Conservation (phyloP, 768 basidiomycete species). For the Podaxis sp. region DNA sequence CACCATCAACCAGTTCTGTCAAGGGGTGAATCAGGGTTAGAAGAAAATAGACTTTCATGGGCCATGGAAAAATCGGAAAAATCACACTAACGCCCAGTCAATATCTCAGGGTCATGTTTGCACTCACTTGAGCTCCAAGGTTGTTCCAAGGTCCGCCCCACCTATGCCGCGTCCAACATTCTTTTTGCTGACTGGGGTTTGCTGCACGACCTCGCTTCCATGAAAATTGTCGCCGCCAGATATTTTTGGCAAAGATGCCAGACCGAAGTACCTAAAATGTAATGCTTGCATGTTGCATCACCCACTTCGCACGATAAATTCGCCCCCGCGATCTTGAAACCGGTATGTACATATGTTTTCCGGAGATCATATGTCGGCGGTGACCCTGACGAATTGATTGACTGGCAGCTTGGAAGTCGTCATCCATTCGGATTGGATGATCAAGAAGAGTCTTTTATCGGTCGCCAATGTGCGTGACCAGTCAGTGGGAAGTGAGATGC, state of each 20-base stretch:
- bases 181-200: background rate
- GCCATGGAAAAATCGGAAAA: background rate
- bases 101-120: background rate
- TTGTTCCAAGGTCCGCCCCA: background rate
- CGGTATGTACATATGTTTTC: conserved; percentile 4
- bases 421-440: background rate
- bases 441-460: background rate
- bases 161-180: background rate
- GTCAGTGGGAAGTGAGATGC: background rate
- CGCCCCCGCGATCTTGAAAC: background rate
- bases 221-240: background rate
- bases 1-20: background rate
- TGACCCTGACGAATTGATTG: background rate
- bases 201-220: background rate
- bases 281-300: background rate
- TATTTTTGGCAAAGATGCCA: background rate
- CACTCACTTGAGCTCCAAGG: background rate
- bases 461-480: background rate
- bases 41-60: background rate
- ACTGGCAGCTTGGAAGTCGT: conserved; percentile 2
- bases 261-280: background rate
- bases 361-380: background rate
- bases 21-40: background rate
- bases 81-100: background rate
- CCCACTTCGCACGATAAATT: background rate